Conservation (phyloP, 2,329 filamentous ascomycete species). For the Colletotrichum cuscutae region DNA sequence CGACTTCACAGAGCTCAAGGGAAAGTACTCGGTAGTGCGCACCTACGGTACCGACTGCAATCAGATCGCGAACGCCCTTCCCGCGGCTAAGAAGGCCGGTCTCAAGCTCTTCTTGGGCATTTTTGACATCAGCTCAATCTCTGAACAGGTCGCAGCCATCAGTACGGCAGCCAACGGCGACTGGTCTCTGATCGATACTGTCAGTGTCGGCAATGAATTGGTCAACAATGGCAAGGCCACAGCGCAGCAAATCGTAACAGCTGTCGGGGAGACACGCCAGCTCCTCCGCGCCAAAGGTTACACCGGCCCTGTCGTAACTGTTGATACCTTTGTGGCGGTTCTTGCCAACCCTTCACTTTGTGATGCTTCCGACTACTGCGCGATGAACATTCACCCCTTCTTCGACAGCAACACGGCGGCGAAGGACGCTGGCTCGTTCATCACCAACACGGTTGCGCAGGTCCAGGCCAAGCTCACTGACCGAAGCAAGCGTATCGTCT, state of each 20-base stretch:
- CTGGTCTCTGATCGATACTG: constrained; percentile 76
- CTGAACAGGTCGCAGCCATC: constrained; percentile 69
- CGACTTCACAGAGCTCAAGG: constrained; percentile 69
- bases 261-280: constrained; percentile 66
- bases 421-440: constrained; percentile 73
- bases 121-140: constrained; percentile 69
- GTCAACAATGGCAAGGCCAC: constrained; percentile 72
- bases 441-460: constrained; percentile 63
- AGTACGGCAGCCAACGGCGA: constrained; percentile 67
- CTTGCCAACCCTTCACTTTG: constrained; percentile 76
- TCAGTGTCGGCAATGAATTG: constrained; percentile 84
- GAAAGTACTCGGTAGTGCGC: constrained; percentile 72
- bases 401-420: constrained; percentile 75
- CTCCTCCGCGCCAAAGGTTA: constrained; percentile 73
- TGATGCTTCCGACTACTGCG: constrained; percentile 78
- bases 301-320: constrained; percentile 78
- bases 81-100: constrained; percentile 70
- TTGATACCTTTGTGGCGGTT: constrained; percentile 81
- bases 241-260: constrained; percentile 64
- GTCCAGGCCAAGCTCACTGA: constrained; percentile 55
- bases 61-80: constrained; percentile 71
- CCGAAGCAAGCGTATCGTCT: constrained; percentile 69
- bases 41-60: constrained; percentile 86
- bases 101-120: constrained; percentile 82
- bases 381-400: constrained; percentile 86